Evolutionary conservation across 805 yeast genomes (phyloP).

Genomic region (Zygosaccharomyces bailii): DNA sequence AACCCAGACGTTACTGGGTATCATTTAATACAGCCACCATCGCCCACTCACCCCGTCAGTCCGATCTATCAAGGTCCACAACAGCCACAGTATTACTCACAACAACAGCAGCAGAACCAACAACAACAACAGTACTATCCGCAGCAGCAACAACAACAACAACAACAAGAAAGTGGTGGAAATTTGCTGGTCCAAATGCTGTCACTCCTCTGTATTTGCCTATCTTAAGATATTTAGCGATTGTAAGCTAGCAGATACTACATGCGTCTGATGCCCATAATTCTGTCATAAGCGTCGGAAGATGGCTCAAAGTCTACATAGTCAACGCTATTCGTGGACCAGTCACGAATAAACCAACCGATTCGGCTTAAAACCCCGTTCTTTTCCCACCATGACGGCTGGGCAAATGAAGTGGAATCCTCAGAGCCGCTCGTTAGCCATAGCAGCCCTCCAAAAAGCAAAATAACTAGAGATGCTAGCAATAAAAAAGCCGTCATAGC

Average conservation of each 20-base stretch:
- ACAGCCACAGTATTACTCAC: constrained; percentile 32
- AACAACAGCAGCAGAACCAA: constrained; percentile 32
- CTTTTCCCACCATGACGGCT: constrained; percentile 28
- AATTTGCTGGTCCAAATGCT: constrained; percentile 27
- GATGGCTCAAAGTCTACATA: constrained; percentile 6
- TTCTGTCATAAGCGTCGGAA: constrained; percentile 22
- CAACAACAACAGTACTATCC: constrained; percentile 35
- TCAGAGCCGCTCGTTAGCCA: constrained; percentile 4
- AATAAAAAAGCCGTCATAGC: too few species aligned
- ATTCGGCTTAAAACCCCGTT: constrained; percentile 18
- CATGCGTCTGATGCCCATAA: constrained; percentile 20
- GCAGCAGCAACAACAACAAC: constrained; percentile 31
- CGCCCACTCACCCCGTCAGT: constrained; percentile 18
- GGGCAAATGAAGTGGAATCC: not conserved
- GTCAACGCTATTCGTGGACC: constrained; percentile 9
- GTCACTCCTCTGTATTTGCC: constrained; percentile 37
- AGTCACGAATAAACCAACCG: constrained; percentile 24
- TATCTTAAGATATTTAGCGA: constrained; percentile 13
- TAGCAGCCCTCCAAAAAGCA: not conserved
- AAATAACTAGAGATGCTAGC: too few species aligned
- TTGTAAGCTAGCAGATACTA: constrained; percentile 7
- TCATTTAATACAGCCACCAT: constrained; percentile 12
- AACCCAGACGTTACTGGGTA: constrained; percentile 15
- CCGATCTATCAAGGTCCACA: constrained; percentile 27
- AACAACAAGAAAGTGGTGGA: constrained; percentile 27